Conservation (phyloP, 352 stramenopile species). For the Lagenidium giganteum region DNA sequence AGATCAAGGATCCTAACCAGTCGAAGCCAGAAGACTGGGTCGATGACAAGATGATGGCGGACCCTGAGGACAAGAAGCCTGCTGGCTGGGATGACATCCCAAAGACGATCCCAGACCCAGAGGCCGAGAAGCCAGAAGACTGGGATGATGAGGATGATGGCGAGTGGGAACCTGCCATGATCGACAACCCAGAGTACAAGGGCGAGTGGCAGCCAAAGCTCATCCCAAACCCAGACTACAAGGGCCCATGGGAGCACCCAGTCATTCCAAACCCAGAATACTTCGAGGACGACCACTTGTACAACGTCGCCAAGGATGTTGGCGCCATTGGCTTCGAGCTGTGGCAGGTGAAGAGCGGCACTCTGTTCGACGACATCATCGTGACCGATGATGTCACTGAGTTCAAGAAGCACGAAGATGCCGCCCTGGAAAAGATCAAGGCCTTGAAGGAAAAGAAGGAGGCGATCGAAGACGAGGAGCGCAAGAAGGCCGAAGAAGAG, state of each 20-base stretch:
- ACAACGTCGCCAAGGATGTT: slow-evolving; percentile 95
- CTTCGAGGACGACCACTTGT: slow-evolving; percentile 91
- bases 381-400: slow-evolving; percentile 96
- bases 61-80: slow-evolving; percentile 95
- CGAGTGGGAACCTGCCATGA: slow-evolving; percentile 95
- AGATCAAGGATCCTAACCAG: slow-evolving; percentile 96
- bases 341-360: slow-evolving; percentile 98
- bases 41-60: slow-evolving; percentile 90
- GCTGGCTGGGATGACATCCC: slow-evolving; percentile 96
- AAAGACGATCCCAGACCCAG: slow-evolving; percentile 95
- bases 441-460: slow-evolving; percentile 75
- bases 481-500: slow-evolving; percentile 67
- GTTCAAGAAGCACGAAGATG: slow-evolving; percentile 96
- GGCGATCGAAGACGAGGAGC: slow-evolving; percentile 58
- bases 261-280: slow-evolving; percentile 98
- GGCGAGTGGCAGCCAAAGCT: slow-evolving; percentile 97
- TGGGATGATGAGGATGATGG: slow-evolving; percentile 99
- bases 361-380: slow-evolving; percentile 99
- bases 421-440: slow-evolving; percentile 89
- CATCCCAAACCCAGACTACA: slow-evolving; percentile 99
- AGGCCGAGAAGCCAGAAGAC: slow-evolving; percentile 96
- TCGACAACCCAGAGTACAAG: slow-evolving; percentile 98
- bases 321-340: slow-evolving; percentile 98
- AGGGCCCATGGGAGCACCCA: slow-evolving; percentile 96
- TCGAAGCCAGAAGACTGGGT: slow-evolving; percentile 99